Evolutionary conservation across 2,329 filamentous ascomycete species (phyloP).

Genomic region (Hypocrella siamensis): DNA sequence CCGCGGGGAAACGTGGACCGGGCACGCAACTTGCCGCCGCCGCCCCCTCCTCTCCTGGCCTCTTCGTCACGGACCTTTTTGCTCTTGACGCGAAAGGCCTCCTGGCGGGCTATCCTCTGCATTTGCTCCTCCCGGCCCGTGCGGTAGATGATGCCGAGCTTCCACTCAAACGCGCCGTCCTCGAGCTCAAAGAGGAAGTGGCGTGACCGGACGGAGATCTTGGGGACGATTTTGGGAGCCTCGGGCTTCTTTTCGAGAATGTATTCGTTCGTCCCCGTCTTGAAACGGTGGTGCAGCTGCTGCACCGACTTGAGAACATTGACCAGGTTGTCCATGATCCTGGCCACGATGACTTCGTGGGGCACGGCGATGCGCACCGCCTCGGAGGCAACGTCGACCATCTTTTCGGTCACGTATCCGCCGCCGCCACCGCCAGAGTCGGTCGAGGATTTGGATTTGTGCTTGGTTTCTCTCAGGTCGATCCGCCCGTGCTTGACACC

Average conservation of each 20-base stretch:
- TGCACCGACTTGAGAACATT: conserved; percentile 77
- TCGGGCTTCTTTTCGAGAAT: conserved; percentile 75
- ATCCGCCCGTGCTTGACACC: conserved; percentile 69
- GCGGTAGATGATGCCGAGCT: conserved; percentile 84
- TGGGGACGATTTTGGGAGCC: conserved; percentile 72
- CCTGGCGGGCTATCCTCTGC: conserved; percentile 76
- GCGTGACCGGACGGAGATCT: conserved; percentile 66
- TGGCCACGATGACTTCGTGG: conserved; percentile 78
- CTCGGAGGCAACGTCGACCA: conserved; percentile 72
- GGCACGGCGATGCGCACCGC: conserved; percentile 79
- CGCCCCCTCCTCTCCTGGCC: conserved; percentile 33
- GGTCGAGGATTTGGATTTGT: conserved; percentile 49
- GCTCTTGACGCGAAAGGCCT: conserved; percentile 75
- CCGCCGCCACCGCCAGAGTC: too few relatives aligned
- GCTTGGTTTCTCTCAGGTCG: conserved; percentile 63
- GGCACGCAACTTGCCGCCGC: conserved; percentile 35
- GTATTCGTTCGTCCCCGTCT: conserved; percentile 75
- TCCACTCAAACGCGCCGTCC: conserved; percentile 96
- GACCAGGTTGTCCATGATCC: conserved; percentile 82
- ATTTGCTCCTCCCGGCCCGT: conserved; percentile 78
- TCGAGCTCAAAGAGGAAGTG: conserved; percentile 84
- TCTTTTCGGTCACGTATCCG: conserved; percentile 53
- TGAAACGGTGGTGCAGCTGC: conserved; percentile 88
- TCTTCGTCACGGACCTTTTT: conserved; percentile 69
- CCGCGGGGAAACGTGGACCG: conserved; percentile 32